phyloP scores from a whole-genome alignment of 2,329 filamentous ascomycete species.

The Verticillium klebahnii region DNA sequence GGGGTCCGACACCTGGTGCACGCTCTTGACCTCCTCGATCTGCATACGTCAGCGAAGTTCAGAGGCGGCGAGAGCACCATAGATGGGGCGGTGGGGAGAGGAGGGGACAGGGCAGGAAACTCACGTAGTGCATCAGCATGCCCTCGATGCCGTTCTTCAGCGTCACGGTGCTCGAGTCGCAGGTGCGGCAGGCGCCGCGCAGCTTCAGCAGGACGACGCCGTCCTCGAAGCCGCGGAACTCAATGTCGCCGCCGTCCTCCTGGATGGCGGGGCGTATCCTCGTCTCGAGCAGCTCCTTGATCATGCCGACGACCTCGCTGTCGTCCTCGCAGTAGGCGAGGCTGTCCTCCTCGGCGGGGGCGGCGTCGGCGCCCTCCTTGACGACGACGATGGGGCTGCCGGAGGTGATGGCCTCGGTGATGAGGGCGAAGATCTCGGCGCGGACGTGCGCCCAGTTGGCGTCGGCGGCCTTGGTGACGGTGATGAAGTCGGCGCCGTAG shows the following conservation, averaged over 20 bases:
- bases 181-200: constrained; percentile 88
- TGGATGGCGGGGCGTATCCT: constrained; percentile 93
- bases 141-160: constrained; percentile 97
- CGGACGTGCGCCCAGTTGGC: constrained; percentile 93
- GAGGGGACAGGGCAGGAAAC: constrained; percentile 26
- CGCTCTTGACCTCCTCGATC: constrained; percentile 93
- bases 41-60: constrained; percentile 35
- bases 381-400: constrained; percentile 78
- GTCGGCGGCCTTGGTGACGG: constrained; percentile 83
- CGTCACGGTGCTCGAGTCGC: constrained; percentile 94
- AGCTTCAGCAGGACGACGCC: constrained; percentile 85
- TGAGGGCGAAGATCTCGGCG: constrained; percentile 90
- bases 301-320: constrained; percentile 93
- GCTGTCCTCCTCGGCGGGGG: constrained; percentile 56
- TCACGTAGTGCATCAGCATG: constrained; percentile 94
- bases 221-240: constrained; percentile 84
- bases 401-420: constrained; percentile 85
- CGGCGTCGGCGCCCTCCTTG: constrained; percentile 40
- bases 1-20: constrained; percentile 83
- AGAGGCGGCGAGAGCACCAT: neutral
- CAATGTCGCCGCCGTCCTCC: constrained; percentile 96
- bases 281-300: constrained; percentile 95
- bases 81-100: neutral
- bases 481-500: constrained; percentile 94
- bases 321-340: constrained; percentile 86